Evolutionary conservation across 768 basidiomycete genomes (phyloP).

Genomic region (Tylopilus balloui): DNA sequence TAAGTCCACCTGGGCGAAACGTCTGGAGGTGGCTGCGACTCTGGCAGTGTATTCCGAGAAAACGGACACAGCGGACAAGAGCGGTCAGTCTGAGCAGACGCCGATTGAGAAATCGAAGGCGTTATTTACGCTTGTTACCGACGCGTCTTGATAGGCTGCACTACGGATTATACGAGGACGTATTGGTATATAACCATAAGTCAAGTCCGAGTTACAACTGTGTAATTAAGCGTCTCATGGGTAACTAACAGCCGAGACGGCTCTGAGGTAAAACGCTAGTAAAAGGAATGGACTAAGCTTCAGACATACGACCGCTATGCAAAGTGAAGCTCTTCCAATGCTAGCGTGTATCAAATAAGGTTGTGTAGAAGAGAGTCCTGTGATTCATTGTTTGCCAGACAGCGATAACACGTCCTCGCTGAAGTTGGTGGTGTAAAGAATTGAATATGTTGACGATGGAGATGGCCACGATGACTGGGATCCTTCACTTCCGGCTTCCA

Average conservation of each 20-base stretch:
- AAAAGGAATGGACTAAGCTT: conserved; percentile 4
- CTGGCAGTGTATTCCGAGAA: conserved; percentile 2
- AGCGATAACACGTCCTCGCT: conserved; percentile 7
- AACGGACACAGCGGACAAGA: conserved; percentile 11
- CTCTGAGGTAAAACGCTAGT: not conserved
- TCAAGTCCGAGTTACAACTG: not conserved
- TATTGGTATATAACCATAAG: no score
- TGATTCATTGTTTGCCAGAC: conserved; percentile 5
- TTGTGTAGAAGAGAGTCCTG: conserved; percentile 15
- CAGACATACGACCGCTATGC: not conserved
- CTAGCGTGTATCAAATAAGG: conserved; percentile 14
- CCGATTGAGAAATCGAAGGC: conserved; percentile 13
- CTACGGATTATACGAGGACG: not conserved
- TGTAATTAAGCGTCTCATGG: conserved; percentile 2
- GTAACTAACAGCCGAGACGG: not conserved
- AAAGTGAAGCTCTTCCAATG: conserved; percentile 1
- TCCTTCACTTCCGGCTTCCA: conserved; percentile 13
- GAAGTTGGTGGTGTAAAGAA: conserved; percentile 10
- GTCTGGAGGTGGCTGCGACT: conserved; percentile 1
- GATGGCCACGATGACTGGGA: conserved; percentile 22
- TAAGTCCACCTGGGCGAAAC: conserved; percentile 20
- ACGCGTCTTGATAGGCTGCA: conserved; percentile 7
- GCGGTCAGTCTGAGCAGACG: conserved; percentile 17
- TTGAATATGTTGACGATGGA: conserved; percentile 23
- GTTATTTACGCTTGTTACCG: conserved; percentile 28